Evolutionary conservation across 1,139 yeast genomes (phyloP).

Genomic region (Suhomyces yuchorum): DNA sequence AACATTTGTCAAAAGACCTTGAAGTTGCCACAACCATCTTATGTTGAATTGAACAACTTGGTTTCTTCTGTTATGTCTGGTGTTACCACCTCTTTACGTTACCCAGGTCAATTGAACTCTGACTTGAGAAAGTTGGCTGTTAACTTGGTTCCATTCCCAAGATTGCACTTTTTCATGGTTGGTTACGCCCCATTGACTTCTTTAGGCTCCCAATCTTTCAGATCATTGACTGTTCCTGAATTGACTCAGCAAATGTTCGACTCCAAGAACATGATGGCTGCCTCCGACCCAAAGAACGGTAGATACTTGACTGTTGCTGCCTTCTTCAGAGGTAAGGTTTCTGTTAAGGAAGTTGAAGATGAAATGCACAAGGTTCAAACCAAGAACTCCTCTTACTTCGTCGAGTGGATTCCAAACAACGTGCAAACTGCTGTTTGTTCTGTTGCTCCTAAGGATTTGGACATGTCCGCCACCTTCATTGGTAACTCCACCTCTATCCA

Average conservation of each 20-base stretch:
- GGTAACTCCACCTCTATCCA: conserved; percentile 93
- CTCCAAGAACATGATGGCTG: conserved; percentile 93
- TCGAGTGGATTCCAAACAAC: conserved; percentile 96
- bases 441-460: conserved; percentile 82
- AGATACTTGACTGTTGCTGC: conserved; percentile 94
- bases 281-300: conserved; percentile 87
- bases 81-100: conserved; percentile 84
- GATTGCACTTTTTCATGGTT: conserved; percentile 92
- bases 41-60: conserved; percentile 74
- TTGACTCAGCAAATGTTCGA: conserved; percentile 92
- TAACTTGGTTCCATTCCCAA: conserved; percentile 90
- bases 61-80: conserved; percentile 94
- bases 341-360: conserved; percentile 91
- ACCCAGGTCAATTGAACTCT: conserved; percentile 91
- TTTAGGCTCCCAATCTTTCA: conserved; percentile 74
- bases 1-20: conserved; percentile 85
- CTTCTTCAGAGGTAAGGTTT: conserved; percentile 89
- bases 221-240: conserved; percentile 85
- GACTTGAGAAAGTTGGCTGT: conserved; percentile 91
- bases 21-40: conserved; percentile 76
- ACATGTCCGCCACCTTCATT: conserved; percentile 88
- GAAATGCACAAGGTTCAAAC: conserved; percentile 86
- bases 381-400: conserved; percentile 78
- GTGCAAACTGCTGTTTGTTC: conserved; percentile 93
- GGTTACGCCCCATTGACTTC: conserved; percentile 92